These are phyloP conservation scores for Paraurostyla sp. DNA, from an alignment of 73 alveolate species.

Conservation along the genomic window DNA sequence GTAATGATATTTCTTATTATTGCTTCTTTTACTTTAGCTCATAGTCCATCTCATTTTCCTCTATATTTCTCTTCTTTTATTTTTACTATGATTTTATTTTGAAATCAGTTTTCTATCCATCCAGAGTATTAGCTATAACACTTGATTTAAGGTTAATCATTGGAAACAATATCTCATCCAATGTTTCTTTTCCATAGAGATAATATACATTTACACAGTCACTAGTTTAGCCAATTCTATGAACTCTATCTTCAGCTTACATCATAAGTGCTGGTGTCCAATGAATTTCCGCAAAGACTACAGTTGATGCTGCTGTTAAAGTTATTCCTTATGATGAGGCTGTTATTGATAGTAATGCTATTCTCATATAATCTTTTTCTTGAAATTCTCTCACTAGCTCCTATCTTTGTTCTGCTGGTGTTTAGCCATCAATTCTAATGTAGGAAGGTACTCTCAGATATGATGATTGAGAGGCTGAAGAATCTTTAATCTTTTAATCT, in stretches of 20 bases:
- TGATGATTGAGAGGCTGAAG: background rate
- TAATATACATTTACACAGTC: constrained; percentile 88
- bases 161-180: constrained; percentile 78
- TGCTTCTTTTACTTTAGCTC: background rate
- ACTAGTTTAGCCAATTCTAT: constrained; percentile 87
- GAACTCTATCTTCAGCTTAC: constrained; percentile 95
- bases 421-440: constrained; percentile 95
- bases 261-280: constrained; percentile 88
- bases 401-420: constrained; percentile 85
- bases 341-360: constrained; percentile 86
- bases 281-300: constrained; percentile 97
- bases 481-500: constrained; percentile 38
- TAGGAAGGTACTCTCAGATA: constrained; percentile 40
- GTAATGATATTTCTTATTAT: background rate
- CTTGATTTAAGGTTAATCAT: constrained; percentile 33
- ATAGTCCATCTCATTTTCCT: background rate
- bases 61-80: background rate
- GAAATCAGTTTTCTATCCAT: constrained; percentile 16
- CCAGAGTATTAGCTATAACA: constrained; percentile 18
- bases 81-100: constrained; percentile 1
- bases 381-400: constrained; percentile 88
- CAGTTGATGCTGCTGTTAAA: constrained; percentile 97
- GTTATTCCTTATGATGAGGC: constrained; percentile 97
- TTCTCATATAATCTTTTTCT: constrained; percentile 77
- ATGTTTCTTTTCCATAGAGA: constrained; percentile 87